A percentile compares a stretch with the other conserved stretches of the same genome.
Evolutionary conservation across 2,329 filamentous ascomycete genomes (phyloP).

Genomic region (Aspergillus oerlinghausenensis): DNA sequence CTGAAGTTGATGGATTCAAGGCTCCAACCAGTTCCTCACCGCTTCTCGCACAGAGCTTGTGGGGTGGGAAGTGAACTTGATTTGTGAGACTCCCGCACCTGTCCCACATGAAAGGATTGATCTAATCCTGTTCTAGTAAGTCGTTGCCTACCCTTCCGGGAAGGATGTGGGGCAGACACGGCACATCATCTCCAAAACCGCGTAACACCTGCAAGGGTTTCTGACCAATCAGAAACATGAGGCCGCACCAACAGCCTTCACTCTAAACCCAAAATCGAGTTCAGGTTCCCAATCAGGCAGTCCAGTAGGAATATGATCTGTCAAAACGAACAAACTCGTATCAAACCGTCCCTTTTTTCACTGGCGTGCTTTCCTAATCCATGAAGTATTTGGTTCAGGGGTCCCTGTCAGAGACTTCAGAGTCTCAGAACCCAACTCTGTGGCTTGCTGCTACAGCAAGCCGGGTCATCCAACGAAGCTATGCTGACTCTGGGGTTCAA

Average conservation of each 20-base stretch:
- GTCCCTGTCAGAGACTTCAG: neutral
- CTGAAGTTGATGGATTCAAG: neutral
- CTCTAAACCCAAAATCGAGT: conserved; percentile 14
- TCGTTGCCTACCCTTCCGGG: conserved; percentile 13
- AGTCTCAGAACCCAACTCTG: neutral
- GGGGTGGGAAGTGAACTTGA: conserved; percentile 1
- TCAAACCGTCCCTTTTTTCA: neutral
- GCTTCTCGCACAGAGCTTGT: conserved; percentile 11
- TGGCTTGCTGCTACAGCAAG: neutral
- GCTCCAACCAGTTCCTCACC: conserved; percentile 13
- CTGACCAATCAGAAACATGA: conserved; percentile 8
- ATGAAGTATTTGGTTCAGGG: neutral
- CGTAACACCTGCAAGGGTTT: conserved; percentile 12
- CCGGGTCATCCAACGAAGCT: neutral
- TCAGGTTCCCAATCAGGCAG: conserved; percentile 16
- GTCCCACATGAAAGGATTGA: conserved; percentile 8
- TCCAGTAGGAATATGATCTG: conserved; percentile 2
- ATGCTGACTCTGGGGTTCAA: neutral
- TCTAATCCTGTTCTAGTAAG: conserved; percentile 18
- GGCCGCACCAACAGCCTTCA: conserved; percentile 1
- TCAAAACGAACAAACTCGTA: conserved; percentile 3
- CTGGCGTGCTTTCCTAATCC: neutral
- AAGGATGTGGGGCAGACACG: conserved; percentile 13
- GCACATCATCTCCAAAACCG: conserved; percentile 22
- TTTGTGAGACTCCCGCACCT: neutral